Base-by-base conservation (phyloP, 176 grass and related monocot genomes). In the Rhynchospora pubera region DNA sequence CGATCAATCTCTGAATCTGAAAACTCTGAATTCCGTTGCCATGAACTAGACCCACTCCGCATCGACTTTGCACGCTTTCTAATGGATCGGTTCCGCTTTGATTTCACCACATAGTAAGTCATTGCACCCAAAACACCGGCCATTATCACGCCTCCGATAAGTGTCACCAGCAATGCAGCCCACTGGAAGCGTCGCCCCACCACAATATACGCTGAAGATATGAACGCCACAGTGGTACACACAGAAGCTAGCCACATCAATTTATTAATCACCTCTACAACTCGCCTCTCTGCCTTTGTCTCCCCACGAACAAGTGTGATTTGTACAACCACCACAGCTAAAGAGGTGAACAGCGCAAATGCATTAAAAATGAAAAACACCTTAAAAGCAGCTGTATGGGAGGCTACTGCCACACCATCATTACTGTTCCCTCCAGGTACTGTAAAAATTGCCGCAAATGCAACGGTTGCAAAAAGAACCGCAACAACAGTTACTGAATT, bases 301-400 rank as follows among this genome's bases (percentile, higher is more conserved):
- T 98, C 92, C 1, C 95, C 95, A 70, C 92, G 87, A 73, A 98
- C 95, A 13, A 98, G 65, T 7, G 95, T 98, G 84, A 98, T 98
- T 84, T 98, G 95, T 13, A 98, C 92, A 48, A 98, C 92, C 90
- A 98, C 95, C 5, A 98, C 95, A 1, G 95, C 95, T 52, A 98
- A 85, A 15, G 95, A 98, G 44, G 95, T 98, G 85, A 98, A 98
- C 72, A 98, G 43, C 1, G 95, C 95, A 13, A 98, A 53, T 2
- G 92, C 95, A 9, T 98, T 98, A 82, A 94, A 98, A 70, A 98
- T 91, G 87, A 98, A 98, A 79, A 98, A 98, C 55, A 98, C 56
- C 83, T 91, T 98, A 87, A 98, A 98, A 10, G 92, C 81, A 0
- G 50, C 23, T 1, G 83, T 68, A 1, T 89, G 65, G 64, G 86